Evolutionary conservation across 2,329 filamentous ascomycete genomes (phyloP).

Genomic region (Penicillium capsulatum): DNA sequence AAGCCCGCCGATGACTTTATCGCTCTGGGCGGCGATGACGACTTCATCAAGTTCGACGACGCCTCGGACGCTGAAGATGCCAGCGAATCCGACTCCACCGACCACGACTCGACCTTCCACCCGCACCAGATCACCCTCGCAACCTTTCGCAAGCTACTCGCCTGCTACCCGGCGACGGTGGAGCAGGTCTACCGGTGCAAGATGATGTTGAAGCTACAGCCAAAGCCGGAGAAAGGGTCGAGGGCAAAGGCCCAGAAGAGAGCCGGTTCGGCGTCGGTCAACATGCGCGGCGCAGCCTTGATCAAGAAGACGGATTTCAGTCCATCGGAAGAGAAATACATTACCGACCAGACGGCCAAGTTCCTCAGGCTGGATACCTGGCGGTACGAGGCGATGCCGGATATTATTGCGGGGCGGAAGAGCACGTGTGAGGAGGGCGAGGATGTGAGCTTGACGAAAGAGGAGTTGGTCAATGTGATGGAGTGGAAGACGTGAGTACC

Average conservation of each 20-base stretch:
- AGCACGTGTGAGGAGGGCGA: conserved; percentile 10
- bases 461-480: conserved; percentile 37
- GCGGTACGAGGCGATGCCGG: conserved; percentile 37
- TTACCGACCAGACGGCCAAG: conserved; percentile 19
- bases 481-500: conserved; percentile 44
- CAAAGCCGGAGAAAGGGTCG: conserved; percentile 21
- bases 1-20: conserved; percentile 1
- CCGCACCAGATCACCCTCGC: conserved; percentile 23
- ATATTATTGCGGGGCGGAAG: conserved; percentile 17
- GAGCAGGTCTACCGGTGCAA: conserved; percentile 24
- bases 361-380: conserved; percentile 36
- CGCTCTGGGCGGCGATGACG: conserved; percentile 3
- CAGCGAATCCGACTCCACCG: conserved; percentile 1
- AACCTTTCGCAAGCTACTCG: conserved; percentile 27
- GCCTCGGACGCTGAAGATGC: conserved; percentile 1
- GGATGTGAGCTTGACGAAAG: conserved; percentile 27
- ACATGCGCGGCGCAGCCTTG: background rate
- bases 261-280: background rate
- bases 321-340: conserved; percentile 9
- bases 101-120: conserved; percentile 15
- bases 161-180: conserved; percentile 26
- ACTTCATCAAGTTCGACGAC: background rate
- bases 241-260: conserved; percentile 11
- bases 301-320: conserved; percentile 2
- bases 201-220: conserved; percentile 15